Conservation (phyloP, 2,329 filamentous ascomycete genomes). For the Rhexocercosporidium sp. region DNA sequence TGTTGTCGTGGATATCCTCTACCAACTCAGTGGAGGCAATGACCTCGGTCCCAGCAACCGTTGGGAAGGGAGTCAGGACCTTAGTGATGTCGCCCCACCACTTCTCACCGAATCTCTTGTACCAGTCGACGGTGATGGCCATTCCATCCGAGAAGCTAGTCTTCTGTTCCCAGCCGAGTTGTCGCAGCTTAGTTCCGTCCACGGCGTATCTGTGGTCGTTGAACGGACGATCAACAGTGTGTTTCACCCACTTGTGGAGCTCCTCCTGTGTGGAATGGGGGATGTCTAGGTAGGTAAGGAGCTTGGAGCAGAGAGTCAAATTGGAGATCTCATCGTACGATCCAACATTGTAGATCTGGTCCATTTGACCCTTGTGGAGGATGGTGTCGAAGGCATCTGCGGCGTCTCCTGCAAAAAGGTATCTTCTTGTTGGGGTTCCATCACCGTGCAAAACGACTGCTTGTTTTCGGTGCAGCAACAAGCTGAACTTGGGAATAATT, state of each 20-base stretch:
- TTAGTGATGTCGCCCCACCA: slow-evolving; percentile 78
- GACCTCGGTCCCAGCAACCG: slow-evolving; percentile 61
- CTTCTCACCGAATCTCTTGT: slow-evolving; percentile 65
- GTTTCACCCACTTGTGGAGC: slow-evolving; percentile 70
- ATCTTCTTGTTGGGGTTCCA: slow-evolving; percentile 74
- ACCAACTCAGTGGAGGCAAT: slow-evolving; percentile 46
- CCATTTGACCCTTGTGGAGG: slow-evolving; percentile 74
- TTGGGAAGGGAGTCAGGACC: slow-evolving; percentile 71
- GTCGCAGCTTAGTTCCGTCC: slow-evolving; percentile 69
- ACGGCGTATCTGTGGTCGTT: slow-evolving; percentile 78
- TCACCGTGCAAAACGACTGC: slow-evolving; percentile 79
- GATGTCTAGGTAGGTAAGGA: slow-evolving; percentile 68
- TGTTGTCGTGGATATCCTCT: slow-evolving; percentile 39
- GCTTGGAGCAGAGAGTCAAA: slow-evolving; percentile 66
- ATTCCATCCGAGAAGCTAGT: slow-evolving; percentile 69
- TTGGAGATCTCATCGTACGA: slow-evolving; percentile 81
- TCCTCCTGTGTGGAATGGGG: slow-evolving; percentile 55
- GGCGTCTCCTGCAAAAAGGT: slow-evolving; percentile 79
- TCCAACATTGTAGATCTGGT: slow-evolving; percentile 82
- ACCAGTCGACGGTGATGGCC: slow-evolving; percentile 71
- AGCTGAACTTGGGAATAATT: slow-evolving; percentile 83
- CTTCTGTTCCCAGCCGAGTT: slow-evolving; percentile 73
- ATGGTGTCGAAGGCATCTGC: slow-evolving; percentile 85
- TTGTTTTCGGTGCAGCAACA: slow-evolving; percentile 68
- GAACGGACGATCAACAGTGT: slow-evolving; percentile 79